Conservation (phyloP, 1,284 basidiomycete genomes). For the Violaceomyces palustris region DNA sequence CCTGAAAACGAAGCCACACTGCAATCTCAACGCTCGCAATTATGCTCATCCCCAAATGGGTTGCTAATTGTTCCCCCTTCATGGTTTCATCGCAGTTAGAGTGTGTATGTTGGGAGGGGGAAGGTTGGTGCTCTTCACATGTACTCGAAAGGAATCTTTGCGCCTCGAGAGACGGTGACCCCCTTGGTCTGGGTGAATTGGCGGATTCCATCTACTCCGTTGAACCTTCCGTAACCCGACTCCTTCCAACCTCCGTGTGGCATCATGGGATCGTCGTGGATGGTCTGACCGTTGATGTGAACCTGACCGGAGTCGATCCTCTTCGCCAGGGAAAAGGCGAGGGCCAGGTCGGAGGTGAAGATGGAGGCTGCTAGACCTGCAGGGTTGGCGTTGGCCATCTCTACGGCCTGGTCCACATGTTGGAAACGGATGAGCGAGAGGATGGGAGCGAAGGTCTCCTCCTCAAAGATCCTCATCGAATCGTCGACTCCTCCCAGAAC, state of each 20-base stretch:
- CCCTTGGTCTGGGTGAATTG: conserved; percentile 81
- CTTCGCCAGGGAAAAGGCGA: conserved; percentile 58
- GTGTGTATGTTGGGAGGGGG: too few relatives aligned
- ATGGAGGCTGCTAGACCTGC: conserved; percentile 60
- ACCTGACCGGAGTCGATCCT: conserved; percentile 54
- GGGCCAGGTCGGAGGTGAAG: conserved; percentile 60
- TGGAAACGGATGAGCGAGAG: conserved; percentile 70
- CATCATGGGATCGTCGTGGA: conserved; percentile 24
- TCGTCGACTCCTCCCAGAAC: conserved; percentile 58
- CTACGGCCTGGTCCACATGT: conserved; percentile 65
- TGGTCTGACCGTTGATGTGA: conserved; percentile 42
- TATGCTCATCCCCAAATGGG: too few relatives aligned
- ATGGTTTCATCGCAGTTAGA: too few relatives aligned
- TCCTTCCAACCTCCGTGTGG: conserved; percentile 69
- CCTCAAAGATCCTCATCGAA: conserved; percentile 54
- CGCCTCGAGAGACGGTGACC: conserved; percentile 67
- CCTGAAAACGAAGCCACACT: too few relatives aligned
- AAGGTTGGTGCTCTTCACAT: too few relatives aligned
- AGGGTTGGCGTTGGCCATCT: conserved; percentile 59
- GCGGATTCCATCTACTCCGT: conserved; percentile 81
- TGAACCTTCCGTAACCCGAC: conserved; percentile 34
- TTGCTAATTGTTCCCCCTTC: too few relatives aligned
- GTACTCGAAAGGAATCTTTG: too few relatives aligned
- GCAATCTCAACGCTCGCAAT: too few relatives aligned
- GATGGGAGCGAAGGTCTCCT: conserved; percentile 79